These are phyloP conservation scores for Alternaria ethzedia DNA, from an alignment of 2,329 filamentous ascomycete genomes.

Conservation along the genomic window DNA sequence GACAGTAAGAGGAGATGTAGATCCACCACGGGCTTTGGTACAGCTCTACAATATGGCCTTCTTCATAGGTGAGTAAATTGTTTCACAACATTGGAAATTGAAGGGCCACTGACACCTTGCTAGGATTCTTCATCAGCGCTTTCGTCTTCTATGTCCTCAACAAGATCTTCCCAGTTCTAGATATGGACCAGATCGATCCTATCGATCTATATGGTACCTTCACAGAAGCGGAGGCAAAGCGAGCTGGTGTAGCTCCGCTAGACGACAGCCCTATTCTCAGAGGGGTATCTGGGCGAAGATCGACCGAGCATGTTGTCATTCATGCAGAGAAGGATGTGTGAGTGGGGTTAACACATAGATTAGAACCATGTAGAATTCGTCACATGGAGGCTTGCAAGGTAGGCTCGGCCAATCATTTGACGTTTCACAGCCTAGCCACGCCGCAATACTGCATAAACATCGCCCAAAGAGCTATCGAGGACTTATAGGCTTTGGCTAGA, in stretches of 20 bases:
- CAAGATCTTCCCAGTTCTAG: conserved; percentile 48
- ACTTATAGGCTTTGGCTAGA: no score
- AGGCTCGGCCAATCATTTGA: not conserved
- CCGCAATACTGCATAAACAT: not conserved
- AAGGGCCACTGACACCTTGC: not conserved
- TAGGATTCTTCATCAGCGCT: conserved; percentile 51
- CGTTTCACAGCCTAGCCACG: not conserved
- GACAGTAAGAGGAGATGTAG: conserved; percentile 40
- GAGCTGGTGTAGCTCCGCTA: conserved; percentile 48
- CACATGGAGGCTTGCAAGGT: not conserved
- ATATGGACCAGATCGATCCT: conserved; percentile 53
- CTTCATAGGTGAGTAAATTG: conserved; percentile 46
- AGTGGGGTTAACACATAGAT: no score
- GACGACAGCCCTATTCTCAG: conserved; percentile 8
- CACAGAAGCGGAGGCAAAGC: conserved; percentile 51
- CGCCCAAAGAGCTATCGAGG: not conserved
- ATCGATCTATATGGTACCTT: conserved; percentile 56
- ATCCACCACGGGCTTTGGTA: conserved; percentile 48
- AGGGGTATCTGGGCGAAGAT: not conserved
- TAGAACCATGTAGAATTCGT: no score
- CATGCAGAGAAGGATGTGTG: not conserved
- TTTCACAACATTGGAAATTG: not conserved
- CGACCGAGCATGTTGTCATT: not conserved
- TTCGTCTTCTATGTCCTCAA: conserved; percentile 46
- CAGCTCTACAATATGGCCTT: conserved; percentile 59